Conservation (phyloP, 2,329 filamentous ascomycete genomes). For the Penicillium hesseltinei region DNA sequence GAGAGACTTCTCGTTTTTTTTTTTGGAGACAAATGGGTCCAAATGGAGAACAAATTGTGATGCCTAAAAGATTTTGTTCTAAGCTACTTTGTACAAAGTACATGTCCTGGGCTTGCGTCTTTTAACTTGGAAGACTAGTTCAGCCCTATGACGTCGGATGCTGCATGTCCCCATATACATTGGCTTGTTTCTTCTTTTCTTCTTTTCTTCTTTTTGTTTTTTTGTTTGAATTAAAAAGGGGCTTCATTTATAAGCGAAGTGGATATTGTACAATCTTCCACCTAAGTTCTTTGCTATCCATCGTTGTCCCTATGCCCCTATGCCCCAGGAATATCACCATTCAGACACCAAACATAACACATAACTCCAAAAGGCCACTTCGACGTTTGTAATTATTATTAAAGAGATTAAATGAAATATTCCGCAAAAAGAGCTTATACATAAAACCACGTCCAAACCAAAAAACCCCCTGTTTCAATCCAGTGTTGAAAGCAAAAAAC, state of each 20-base stretch:
- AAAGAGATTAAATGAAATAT: background rate
- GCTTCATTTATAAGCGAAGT: background rate
- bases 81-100: too few species aligned
- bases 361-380: background rate
- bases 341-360: background rate
- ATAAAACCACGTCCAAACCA: background rate
- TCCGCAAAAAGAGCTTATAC: background rate
- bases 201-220: too few species aligned
- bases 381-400: background rate
- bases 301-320: background rate
- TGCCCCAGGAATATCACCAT: background rate
- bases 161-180: background rate
- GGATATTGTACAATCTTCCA: background rate
- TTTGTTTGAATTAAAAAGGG: background rate
- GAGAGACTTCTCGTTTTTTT: background rate
- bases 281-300: too few species aligned
- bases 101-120: too few species aligned
- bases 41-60: slow-evolving; percentile 1
- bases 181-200: background rate
- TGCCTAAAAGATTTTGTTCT: background rate
- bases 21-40: background rate
- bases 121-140: background rate
- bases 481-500: background rate
- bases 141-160: slow-evolving; percentile 8
- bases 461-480: too few species aligned